A percentile compares a stretch with the other conserved stretches of the same genome.
Conservation (phyloP, 2,329 filamentous ascomycete species). For the Cercospora nicotianae region DNA sequence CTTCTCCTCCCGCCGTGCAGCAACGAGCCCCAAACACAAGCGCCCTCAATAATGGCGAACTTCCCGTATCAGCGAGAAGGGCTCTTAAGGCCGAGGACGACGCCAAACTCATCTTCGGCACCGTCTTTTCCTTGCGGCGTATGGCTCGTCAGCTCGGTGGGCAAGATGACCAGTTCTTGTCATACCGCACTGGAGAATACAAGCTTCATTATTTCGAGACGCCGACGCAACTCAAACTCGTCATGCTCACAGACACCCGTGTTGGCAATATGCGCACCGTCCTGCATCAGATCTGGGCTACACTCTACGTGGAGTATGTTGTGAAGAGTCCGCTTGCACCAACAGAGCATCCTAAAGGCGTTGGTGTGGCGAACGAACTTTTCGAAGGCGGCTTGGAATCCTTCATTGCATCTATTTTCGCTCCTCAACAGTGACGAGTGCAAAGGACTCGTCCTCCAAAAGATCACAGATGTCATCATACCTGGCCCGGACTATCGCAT, state of each 20-base stretch:
- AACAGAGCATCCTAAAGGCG: constrained; percentile 60
- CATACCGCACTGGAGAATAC: constrained; percentile 90
- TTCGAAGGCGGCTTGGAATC: constrained; percentile 70
- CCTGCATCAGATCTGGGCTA: constrained; percentile 97
- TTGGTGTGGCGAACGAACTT: constrained; percentile 64
- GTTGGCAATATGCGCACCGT: constrained; percentile 79
- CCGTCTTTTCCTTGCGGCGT: constrained; percentile 92
- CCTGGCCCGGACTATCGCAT: neutral
- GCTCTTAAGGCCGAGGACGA: constrained; percentile 62
- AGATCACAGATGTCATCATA: neutral
- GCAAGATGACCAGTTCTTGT: constrained; percentile 87
- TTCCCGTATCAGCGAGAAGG: constrained; percentile 18
- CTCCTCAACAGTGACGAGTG: constrained; percentile 16
- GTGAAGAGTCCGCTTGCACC: constrained; percentile 66
- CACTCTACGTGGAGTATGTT: constrained; percentile 92
- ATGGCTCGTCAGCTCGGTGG: constrained; percentile 95
- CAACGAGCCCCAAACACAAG: constrained; percentile 13
- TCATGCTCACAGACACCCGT: constrained; percentile 87
- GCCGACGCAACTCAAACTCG: constrained; percentile 90
- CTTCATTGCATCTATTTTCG: constrained; percentile 55
- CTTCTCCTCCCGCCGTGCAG: constrained; percentile 37
- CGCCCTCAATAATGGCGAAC: constrained; percentile 17
- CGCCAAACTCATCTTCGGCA: constrained; percentile 95
- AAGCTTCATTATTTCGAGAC: constrained; percentile 99
- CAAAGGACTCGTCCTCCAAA: too few species aligned